Base-by-base conservation (phyloP, 768 basidiomycete species). In the Tricholomella constricta region DNA sequence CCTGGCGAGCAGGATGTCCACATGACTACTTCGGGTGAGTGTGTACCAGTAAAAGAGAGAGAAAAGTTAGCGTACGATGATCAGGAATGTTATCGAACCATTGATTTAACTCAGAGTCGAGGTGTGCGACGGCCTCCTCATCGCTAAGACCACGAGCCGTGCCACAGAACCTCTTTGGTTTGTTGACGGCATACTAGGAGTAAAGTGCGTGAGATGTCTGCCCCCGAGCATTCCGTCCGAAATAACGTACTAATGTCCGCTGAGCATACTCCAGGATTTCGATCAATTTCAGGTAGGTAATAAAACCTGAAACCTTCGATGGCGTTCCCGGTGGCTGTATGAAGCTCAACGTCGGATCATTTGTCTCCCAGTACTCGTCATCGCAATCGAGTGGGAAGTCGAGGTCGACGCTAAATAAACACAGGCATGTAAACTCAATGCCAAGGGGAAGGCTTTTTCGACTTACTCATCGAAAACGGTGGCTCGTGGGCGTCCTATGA, bases 51-150 rank as follows among this genome's bases (percentile, higher is more conserved):
- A 71, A 1, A 78, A 75, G 59, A 81, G 75, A 67, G 59, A 82
- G 75, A 67, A 78, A 83, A 3, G 76, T 77, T n/a, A 12, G 64
- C 72, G 40, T 56, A 77, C 77, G 64, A 62, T 85, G 83, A 27
- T 76, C 71, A 4, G 90, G 90, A 1, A 92, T 72, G 2, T 77
- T 72, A 45, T 87, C 84, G 25, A 87, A 76, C 90, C 90, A 92
- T 20, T 81, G 77, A 57, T 91, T 90, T 56, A 92, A 69, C 5
- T 82, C 81, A 3, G 86, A 84, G 69, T 92, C 90, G 11, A 92
- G 75, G 52, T 89, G 85, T 2, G 82, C 78, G 6, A 92, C 83
- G 29, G 84, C 77, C 32, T 81, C 77, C 49, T 85, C 78, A 48
- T 86, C 53, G 29, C 42, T 56, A 19, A 44, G 51, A 17, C 29